These are phyloP conservation scores for Bothriochloa decipiens DNA, from an alignment of 176 grass and related monocot species.

Conservation along the genomic window DNA sequence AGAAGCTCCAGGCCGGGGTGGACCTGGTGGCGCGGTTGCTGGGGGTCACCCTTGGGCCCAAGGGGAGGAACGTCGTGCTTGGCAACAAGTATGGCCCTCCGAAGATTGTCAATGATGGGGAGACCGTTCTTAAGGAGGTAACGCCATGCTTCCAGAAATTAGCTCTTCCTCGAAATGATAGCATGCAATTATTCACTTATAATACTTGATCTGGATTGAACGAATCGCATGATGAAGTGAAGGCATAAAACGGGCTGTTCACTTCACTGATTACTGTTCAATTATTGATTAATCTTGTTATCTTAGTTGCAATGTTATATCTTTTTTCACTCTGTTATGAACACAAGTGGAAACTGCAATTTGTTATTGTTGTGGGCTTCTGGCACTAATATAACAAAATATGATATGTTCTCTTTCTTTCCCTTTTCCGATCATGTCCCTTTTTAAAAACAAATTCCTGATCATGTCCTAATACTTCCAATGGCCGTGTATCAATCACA, in stretches of 20 bases:
- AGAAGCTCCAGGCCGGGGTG: conserved; percentile 89
- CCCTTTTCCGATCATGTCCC: neutral
- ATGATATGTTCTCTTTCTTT: conserved; percentile 5
- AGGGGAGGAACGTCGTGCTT: conserved; percentile 94
- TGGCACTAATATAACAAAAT: neutral
- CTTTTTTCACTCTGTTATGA: neutral
- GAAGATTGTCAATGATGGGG: conserved; percentile 94
- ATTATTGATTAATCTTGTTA: neutral
- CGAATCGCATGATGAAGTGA: neutral
- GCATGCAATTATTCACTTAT: neutral
- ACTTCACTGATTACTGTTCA: neutral
- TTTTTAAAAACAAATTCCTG: neutral
- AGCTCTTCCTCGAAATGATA: neutral
- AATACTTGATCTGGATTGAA: neutral
- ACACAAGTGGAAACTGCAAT: neutral
- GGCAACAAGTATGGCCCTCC: conserved; percentile 91
- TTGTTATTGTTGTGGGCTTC: neutral
- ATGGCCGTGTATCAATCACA: conserved; percentile 1
- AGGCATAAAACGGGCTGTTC: neutral
- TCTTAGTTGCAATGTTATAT: neutral
- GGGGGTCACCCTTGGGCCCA: conserved; percentile 90
- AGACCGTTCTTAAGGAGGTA: conserved; percentile 95
- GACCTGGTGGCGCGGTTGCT: conserved; percentile 83
- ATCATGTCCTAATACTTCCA: neutral
- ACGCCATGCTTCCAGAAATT: neutral